These are phyloP conservation scores for Carnegiea gigantea DNA, from an alignment of 179 eudicot genomes.

Conservation along the genomic window DNA sequence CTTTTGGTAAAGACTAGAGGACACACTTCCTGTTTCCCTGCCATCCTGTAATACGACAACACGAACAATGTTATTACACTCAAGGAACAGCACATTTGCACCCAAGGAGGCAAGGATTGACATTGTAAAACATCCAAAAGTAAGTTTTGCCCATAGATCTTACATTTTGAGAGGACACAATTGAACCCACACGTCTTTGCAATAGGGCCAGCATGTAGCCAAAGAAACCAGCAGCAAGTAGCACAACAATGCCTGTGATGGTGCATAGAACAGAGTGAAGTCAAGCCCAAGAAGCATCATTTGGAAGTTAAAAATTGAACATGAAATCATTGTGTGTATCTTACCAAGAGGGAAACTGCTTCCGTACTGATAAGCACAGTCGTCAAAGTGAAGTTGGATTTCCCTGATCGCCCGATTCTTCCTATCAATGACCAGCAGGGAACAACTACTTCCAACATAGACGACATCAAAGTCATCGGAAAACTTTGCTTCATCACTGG, in stretches of 20 bases:
- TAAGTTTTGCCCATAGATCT: constrained; percentile 22
- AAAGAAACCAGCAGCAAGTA: constrained; percentile 92
- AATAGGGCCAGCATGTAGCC: constrained; percentile 94
- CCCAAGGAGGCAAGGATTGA: background rate
- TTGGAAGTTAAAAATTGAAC: background rate
- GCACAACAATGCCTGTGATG: constrained; percentile 68
- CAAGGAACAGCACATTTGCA: background rate
- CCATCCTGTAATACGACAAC: constrained; percentile 26
- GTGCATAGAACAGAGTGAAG: background rate
- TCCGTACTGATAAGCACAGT: constrained; percentile 96
- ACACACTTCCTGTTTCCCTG: constrained; percentile 24
- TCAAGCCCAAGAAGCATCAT: constrained; percentile 15
- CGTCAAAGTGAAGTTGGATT: constrained; percentile 92
- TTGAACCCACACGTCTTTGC: constrained; percentile 76
- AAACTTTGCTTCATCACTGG: constrained; percentile 96
- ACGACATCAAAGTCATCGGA: constrained; percentile 95
- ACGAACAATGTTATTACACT: background rate
- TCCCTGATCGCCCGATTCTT: constrained; percentile 91
- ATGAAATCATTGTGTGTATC: background rate
- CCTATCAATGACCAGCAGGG: constrained; percentile 86
- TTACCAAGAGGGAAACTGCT: constrained; percentile 90
- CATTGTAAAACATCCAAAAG: too few species aligned
- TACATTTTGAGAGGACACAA: constrained; percentile 66
- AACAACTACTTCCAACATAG: constrained; percentile 94
- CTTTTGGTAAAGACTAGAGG: constrained; percentile 51